phyloP scores from a whole-genome alignment of 2,329 filamentous ascomycete species.

The Bisporella sp. region DNA sequence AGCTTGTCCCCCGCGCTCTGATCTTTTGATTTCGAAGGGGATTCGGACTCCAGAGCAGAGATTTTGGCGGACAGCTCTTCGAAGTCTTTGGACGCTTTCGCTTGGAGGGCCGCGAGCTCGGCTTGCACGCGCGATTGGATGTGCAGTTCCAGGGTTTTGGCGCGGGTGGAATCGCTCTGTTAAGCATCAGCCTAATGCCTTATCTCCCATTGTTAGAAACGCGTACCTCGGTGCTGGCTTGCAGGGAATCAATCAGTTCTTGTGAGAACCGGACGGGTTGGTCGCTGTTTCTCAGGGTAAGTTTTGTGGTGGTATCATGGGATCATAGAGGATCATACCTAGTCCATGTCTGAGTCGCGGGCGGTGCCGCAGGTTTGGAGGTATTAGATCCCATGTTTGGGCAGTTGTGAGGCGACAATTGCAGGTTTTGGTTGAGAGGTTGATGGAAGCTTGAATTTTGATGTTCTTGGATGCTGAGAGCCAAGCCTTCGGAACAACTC shows the following conservation, averaged over 20 bases:
- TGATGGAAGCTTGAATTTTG: constrained; percentile 7
- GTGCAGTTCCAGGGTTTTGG: constrained; percentile 76
- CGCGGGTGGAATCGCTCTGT: constrained; percentile 82
- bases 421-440: background rate
- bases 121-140: constrained; percentile 80
- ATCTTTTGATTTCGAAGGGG: constrained; percentile 1
- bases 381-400: constrained; percentile 25
- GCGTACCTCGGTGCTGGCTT: constrained; percentile 77
- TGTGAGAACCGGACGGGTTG: constrained; percentile 68
- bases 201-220: constrained; percentile 1
- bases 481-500: too few relatives aligned
- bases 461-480: background rate
- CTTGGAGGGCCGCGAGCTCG: constrained; percentile 75
- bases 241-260: constrained; percentile 74
- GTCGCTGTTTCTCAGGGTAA: constrained; percentile 35
- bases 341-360: constrained; percentile 24
- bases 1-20: constrained; percentile 26
- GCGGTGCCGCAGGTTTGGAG: constrained; percentile 22
- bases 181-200: background rate
- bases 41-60: constrained; percentile 27
- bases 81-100: constrained; percentile 63
- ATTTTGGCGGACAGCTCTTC: constrained; percentile 60
- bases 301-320: background rate
- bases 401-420: background rate
- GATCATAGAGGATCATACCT: constrained; percentile 11